phyloP scores from a whole-genome alignment of 2,329 filamentous ascomycete species.

The Lecanicillium sp. region DNA sequence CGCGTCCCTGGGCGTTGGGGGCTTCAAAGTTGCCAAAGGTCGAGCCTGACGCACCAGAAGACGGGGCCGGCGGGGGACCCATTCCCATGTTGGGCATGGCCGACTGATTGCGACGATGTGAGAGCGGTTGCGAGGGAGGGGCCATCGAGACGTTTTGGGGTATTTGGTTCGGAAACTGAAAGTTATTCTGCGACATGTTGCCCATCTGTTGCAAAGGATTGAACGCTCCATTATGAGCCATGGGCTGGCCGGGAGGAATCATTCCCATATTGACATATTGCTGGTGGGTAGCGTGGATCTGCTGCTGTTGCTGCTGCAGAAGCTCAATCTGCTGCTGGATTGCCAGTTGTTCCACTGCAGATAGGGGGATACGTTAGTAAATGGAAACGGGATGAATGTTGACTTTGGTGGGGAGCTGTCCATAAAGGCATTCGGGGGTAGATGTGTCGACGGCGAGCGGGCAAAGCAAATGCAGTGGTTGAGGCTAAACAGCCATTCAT shows the following conservation, averaged over 20 bases:
- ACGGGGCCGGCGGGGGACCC: constrained; percentile 83
- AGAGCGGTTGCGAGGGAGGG: constrained; percentile 66
- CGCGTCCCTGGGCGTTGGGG: constrained; percentile 50
- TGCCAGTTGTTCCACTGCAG: constrained; percentile 86
- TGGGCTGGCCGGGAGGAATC: constrained; percentile 71
- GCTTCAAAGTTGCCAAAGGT: constrained; percentile 73
- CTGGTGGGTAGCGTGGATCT: constrained; percentile 92
- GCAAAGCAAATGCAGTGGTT: constrained; percentile 2
- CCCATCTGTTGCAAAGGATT: constrained; percentile 75
- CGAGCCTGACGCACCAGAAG: constrained; percentile 77
- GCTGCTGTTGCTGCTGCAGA: constrained; percentile 94
- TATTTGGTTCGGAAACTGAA: constrained; percentile 80
- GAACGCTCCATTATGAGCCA: constrained; percentile 64
- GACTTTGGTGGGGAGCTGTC: too few relatives aligned
- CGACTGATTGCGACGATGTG: constrained; percentile 97
- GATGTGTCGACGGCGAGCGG: neutral
- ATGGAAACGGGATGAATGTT: neutral
- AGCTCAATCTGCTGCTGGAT: constrained; percentile 98
- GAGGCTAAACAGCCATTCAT: neutral
- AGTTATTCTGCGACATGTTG: constrained; percentile 72
- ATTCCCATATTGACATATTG: constrained; percentile 98
- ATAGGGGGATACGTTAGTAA: constrained; percentile 9
- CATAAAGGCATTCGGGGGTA: neutral
- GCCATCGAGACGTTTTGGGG: constrained; percentile 67
- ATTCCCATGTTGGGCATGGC: constrained; percentile 88